Conservation (phyloP, 441 rosid genomes). For the Gossypium schwendimanii region DNA sequence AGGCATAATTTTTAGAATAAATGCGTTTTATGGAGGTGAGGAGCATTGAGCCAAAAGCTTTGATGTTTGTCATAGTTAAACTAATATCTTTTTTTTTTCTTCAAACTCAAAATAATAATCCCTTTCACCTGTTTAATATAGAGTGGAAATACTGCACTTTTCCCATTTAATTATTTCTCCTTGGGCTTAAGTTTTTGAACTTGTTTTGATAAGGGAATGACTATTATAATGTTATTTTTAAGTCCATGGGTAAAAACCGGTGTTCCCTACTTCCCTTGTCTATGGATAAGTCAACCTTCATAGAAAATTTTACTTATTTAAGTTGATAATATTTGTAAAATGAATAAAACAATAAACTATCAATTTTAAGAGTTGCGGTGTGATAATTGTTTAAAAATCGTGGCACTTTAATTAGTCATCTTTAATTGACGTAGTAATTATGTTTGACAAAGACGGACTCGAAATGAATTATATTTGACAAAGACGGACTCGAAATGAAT, state of each 20-base stretch:
- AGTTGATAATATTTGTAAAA: no score
- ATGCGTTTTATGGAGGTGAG: neutral
- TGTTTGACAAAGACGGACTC: constrained; percentile 3
- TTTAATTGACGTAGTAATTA: no score
- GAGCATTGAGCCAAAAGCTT: neutral
- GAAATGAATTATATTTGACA: constrained; percentile 7
- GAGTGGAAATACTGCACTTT: neutral
- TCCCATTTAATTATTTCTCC: neutral
- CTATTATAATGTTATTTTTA: no score
- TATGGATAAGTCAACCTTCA: no score
- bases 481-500: no score
- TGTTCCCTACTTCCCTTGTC: no score
- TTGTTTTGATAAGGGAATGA: neutral
- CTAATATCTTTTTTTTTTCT: neutral
- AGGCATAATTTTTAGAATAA: constrained; percentile 32
- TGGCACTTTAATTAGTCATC: no score
- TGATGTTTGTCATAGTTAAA: neutral
- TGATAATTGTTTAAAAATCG: no score
- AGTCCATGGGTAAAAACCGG: no score
- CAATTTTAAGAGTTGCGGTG: no score
- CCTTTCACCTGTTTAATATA: neutral
- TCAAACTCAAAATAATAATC: neutral
- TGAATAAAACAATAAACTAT: no score
- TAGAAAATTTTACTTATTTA: no score
- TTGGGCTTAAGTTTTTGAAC: neutral